Evolutionary conservation across 1,284 basidiomycete genomes (phyloP).

Genomic region (Pseudozyma sp.): DNA sequence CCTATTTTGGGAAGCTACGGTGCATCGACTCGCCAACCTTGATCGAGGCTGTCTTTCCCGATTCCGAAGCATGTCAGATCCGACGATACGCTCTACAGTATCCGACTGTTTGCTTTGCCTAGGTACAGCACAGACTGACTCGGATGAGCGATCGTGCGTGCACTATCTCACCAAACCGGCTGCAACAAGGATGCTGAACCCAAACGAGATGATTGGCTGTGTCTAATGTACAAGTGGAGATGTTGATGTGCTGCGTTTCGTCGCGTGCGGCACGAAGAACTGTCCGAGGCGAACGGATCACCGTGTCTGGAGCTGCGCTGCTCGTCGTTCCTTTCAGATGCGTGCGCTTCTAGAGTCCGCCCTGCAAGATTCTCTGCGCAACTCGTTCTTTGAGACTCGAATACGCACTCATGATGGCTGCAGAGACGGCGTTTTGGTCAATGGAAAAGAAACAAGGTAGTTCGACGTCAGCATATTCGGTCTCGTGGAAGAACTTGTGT

Average conservation of each 20-base stretch:
- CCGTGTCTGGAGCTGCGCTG: not conserved
- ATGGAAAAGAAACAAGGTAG: not conserved
- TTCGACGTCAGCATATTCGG: slow-evolving; percentile 70
- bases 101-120: too few species aligned
- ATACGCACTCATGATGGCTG: slow-evolving; percentile 69
- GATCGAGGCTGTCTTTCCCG: too few species aligned
- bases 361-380: slow-evolving; percentile 64
- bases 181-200: not conserved
- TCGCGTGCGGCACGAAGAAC: too few species aligned
- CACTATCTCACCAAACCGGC: too few species aligned
- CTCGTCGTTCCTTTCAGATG: not conserved
- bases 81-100: too few species aligned
- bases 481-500: too few species aligned
- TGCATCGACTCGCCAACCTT: too few species aligned
- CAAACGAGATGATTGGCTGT: not conserved
- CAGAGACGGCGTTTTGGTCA: not conserved
- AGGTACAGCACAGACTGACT: too few species aligned
- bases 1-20: too few species aligned
- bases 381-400: slow-evolving; percentile 65
- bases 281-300: too few species aligned
- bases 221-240: slow-evolving; percentile 28
- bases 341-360: slow-evolving; percentile 30
- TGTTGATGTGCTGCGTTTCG: not conserved
- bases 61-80: too few species aligned
- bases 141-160: too few species aligned